Evolutionary conservation across 768 basidiomycete species (phyloP).

Genomic region (Amanita rimosa): DNA sequence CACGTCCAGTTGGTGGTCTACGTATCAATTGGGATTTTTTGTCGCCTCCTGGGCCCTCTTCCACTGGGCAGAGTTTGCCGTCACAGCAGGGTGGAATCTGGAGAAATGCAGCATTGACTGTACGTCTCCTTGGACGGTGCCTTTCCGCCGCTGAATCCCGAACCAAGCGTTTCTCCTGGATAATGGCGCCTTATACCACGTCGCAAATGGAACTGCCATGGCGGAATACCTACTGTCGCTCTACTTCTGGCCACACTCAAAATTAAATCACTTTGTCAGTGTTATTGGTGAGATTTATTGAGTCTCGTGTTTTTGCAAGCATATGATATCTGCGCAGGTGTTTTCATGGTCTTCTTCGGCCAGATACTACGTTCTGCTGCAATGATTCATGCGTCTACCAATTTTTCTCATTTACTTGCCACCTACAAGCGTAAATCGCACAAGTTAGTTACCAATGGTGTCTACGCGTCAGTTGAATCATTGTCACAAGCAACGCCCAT

Average conservation of each 20-base stretch:
- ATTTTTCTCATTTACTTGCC: slow-evolving; percentile 87
- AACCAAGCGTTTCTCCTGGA: slow-evolving; percentile 81
- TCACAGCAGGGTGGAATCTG: slow-evolving; percentile 92
- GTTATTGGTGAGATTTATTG: slow-evolving; percentile 34
- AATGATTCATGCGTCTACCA: slow-evolving; percentile 94
- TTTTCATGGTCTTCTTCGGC: slow-evolving; percentile 51
- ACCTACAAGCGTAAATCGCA: slow-evolving; percentile 65
- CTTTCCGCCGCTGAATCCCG: neutral
- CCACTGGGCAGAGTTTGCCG: slow-evolving; percentile 91
- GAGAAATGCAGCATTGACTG: slow-evolving; percentile 91
- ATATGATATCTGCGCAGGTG: slow-evolving; percentile 31
- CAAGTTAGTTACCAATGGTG: slow-evolving; percentile 74
- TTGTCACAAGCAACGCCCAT: neutral
- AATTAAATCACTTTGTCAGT: slow-evolving; percentile 48
- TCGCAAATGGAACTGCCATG: slow-evolving; percentile 71
- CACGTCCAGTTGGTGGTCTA: slow-evolving; percentile 44
- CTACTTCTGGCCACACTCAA: slow-evolving; percentile 56
- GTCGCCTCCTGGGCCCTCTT: slow-evolving; percentile 76
- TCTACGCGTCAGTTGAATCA: slow-evolving; percentile 59
- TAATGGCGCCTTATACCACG: slow-evolving; percentile 77
- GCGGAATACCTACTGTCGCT: slow-evolving; percentile 67
- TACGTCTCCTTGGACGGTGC: slow-evolving; percentile 29
- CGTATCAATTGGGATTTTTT: slow-evolving; percentile 76
- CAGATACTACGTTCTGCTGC: slow-evolving; percentile 78
- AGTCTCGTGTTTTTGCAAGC: neutral